A percentile compares a stretch with the other conserved stretches of the same genome.
Evolutionary conservation across 192 early-diverging fungal species (phyloP).

Genomic region (Coemansia sp.): DNA sequence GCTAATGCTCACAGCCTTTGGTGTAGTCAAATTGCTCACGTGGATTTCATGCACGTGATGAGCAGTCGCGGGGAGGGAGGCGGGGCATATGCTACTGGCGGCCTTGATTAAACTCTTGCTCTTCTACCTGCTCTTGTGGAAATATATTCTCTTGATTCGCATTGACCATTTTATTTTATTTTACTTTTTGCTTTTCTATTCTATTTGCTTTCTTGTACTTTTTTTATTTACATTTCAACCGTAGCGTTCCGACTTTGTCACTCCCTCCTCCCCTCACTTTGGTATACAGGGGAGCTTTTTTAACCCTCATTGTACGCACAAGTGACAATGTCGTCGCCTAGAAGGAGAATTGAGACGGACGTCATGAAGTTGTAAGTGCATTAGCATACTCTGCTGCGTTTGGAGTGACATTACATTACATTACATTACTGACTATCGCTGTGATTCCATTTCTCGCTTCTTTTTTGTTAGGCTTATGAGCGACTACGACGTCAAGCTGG

Average conservation of each 20-base stretch:
- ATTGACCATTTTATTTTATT: not conserved
- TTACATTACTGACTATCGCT: not conserved
- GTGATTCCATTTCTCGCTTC: not conserved
- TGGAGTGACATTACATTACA: not conserved
- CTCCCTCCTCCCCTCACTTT: not conserved
- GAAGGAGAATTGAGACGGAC: slow-evolving; percentile 96
- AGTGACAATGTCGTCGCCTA: slow-evolving; percentile 76
- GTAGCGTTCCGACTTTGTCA: too few relatives aligned
- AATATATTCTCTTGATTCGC: not conserved
- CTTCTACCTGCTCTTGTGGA: too few relatives aligned
- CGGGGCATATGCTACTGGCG: not conserved
- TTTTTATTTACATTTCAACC: too few relatives aligned
- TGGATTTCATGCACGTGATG: slow-evolving; percentile 13
- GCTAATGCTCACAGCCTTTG: not conserved
- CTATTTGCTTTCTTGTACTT: too few relatives aligned
- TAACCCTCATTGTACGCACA: not conserved
- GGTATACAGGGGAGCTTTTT: not conserved
- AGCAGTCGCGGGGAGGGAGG: not conserved
- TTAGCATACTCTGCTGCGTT: not conserved
- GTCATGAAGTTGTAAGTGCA: slow-evolving; percentile 94
- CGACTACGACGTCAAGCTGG: slow-evolving; percentile 97
- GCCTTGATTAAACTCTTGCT: too few relatives aligned
- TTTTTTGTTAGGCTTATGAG: slow-evolving; percentile 84
- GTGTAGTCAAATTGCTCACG: slow-evolving; percentile 15
- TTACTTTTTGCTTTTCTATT: not conserved